Evolutionary conservation across 1,139 yeast species (phyloP).

Genomic region (Suhomyces atakaporum): DNA sequence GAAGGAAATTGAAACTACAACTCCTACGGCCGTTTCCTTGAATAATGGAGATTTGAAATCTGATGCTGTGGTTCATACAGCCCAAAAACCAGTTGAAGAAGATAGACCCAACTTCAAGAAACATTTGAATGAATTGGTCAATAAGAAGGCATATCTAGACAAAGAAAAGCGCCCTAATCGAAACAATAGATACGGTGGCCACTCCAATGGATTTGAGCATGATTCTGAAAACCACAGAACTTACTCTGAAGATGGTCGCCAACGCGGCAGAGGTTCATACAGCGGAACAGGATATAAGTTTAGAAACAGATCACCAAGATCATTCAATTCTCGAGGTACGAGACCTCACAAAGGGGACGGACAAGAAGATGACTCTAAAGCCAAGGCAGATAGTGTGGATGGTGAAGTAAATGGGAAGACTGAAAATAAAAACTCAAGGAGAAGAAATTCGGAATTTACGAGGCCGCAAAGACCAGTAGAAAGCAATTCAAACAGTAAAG

Average conservation of each 20-base stretch:
- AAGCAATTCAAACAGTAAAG: not conserved
- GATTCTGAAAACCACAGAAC: not conserved
- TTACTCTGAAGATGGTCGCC: conserved; percentile 1
- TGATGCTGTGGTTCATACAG: not conserved
- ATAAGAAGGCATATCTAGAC: conserved; percentile 14
- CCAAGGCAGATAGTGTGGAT: not conserved
- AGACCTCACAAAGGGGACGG: not conserved
- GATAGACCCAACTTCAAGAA: conserved; percentile 39
- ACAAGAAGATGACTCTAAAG: not conserved
- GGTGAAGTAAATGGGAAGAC: not conserved
- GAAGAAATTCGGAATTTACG: conserved; percentile 2
- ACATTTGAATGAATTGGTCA: conserved; percentile 33
- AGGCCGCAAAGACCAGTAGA: not conserved
- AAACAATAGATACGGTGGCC: conserved; percentile 1
- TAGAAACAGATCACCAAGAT: conserved; percentile 6
- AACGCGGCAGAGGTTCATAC: conserved; percentile 5
- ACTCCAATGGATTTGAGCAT: not conserved
- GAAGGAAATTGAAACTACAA: too few relatives aligned
- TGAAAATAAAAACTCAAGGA: conserved; percentile 1
- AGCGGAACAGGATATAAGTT: conserved; percentile 1
- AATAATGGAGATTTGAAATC: too few relatives aligned
- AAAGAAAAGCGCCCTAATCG: conserved; percentile 11
- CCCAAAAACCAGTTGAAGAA: conserved; percentile 11
- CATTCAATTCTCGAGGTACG: not conserved
- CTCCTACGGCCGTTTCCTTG: too few relatives aligned